A percentile compares a stretch with the other conserved stretches of the same genome.
phyloP scores from a whole-genome alignment of 2,329 filamentous ascomycete species.

The Pseudovirgaria hyperparasitica region DNA sequence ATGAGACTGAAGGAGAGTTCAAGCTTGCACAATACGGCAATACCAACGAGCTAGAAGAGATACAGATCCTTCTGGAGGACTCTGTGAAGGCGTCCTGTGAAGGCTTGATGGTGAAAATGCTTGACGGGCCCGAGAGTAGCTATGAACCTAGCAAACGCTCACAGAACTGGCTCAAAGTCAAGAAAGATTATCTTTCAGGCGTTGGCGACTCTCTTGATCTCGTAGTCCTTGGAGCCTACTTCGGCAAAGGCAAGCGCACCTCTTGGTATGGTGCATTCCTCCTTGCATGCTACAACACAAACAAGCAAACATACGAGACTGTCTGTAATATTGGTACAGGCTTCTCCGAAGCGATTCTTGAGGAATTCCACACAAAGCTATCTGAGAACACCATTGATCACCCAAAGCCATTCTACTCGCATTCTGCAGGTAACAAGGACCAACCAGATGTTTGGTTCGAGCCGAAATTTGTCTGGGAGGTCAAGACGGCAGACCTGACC shows the following conservation, averaged over 20 bases:
- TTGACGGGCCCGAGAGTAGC: constrained; percentile 81
- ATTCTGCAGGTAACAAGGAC: constrained; percentile 73
- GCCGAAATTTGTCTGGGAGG: constrained; percentile 89
- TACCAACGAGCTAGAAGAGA: constrained; percentile 81
- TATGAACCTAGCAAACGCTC: constrained; percentile 95
- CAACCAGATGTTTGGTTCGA: constrained; percentile 99
- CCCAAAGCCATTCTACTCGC: constrained; percentile 87
- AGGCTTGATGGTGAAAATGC: constrained; percentile 98
- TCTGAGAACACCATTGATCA: constrained; percentile 70
- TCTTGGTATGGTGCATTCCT: constrained; percentile 93
- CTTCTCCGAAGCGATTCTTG: constrained; percentile 89
- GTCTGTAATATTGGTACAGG: constrained; percentile 98
- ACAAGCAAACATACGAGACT: constrained; percentile 74
- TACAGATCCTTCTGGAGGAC: constrained; percentile 83
- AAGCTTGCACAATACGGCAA: constrained; percentile 78
- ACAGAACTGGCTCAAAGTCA: constrained; percentile 97
- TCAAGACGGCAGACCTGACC: constrained; percentile 91
- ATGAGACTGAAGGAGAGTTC: constrained; percentile 77
- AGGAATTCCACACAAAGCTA: constrained; percentile 67
- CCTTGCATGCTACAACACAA: constrained; percentile 81
- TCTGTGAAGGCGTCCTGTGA: constrained; percentile 93
- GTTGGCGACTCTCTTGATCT: constrained; percentile 93
- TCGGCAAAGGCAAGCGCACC: constrained; percentile 89
- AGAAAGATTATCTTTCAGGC: constrained; percentile 93
- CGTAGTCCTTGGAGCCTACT: constrained; percentile 88